Evolutionary conservation across 2,329 filamentous ascomycete species (phyloP), one percentile per base, ranked within the genome.

Genomic region (Eutypa lata): DNA sequence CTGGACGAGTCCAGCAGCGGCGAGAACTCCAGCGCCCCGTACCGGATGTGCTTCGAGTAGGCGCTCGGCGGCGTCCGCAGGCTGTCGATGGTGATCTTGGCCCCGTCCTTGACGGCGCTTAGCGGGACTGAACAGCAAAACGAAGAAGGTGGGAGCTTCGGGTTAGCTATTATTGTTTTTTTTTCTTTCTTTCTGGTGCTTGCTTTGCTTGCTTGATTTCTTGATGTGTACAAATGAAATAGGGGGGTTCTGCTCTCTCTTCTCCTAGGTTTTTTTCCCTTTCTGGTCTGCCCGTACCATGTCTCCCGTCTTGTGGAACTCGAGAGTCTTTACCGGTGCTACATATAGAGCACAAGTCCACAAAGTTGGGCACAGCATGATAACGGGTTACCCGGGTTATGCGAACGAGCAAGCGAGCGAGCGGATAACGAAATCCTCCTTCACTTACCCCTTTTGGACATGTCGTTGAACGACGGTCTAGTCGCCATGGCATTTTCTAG

Each of bases 1-100:
- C 90, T 94, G 67, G 89, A 93, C 57, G 90, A 95, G 73, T 97
- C 92, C 3, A 97, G 83, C 37, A 96, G 74, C 24, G 89, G 88
- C 48, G 86, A 80, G 70, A 96, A 96, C 66, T 97, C 92, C 51
- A 92, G 80, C 33, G 94, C 88, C 3, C 85, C 84, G 70, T 95
- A 97, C 53, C 91, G 84, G 55, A 96, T 86, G 64, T 90, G 88
- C 24, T 89, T 85, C 33, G 87, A 83, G 69, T 96, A 93, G 26
- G 88, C 82, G 62, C 89, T 94, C 28, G 85, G 79, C 1, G 91
- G 91, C 5, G 91, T 95, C 47, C 91, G 82, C 59, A 96, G 75
- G 62, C 86, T 90, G 56, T 84, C 81, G 44, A 92, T 81, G 3
- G 66, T 62, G 50, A 78, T 62, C 52, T 73, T 72, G 51, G 75